Conservation (phyloP, 371 early-diverging fungal species). For the Apophysomyces elegans region DNA sequence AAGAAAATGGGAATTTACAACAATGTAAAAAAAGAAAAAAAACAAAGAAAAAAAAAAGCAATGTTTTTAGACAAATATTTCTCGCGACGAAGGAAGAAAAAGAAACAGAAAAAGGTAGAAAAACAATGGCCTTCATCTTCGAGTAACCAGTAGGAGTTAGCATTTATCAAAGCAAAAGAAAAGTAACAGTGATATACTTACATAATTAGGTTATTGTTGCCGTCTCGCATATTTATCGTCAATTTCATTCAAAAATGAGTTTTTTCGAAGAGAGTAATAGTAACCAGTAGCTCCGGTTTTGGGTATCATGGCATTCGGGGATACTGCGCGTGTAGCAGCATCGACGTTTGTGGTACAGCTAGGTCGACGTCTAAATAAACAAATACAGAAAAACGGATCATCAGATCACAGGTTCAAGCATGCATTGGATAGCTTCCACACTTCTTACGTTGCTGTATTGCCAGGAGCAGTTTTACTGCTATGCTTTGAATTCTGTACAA, state of each 20-base stretch:
- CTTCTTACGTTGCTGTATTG: constrained; percentile 5
- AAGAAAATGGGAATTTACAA: neutral
- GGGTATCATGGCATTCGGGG: constrained; percentile 5
- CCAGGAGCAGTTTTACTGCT: neutral
- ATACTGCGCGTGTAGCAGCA: neutral
- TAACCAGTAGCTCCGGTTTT: constrained; percentile 4
- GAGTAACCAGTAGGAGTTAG: neutral
- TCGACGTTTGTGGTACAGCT: neutral
- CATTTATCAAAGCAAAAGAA: neutral
- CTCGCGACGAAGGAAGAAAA: neutral
- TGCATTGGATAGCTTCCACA: neutral
- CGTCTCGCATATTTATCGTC: constrained; percentile 5
- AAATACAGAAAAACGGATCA: neutral
- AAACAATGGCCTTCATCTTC: neutral
- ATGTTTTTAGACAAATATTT: neutral
- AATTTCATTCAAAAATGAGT: neutral
- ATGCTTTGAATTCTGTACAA: constrained; percentile 29
- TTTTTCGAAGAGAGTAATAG: neutral
- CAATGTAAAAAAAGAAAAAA: neutral
- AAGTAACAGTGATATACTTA: neutral
- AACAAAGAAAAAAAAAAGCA: neutral
- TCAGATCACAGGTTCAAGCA: too few species aligned
- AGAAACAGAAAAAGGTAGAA: neutral
- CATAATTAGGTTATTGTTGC: constrained; percentile 9
- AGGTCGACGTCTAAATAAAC: constrained; percentile 1